phyloP scores from a whole-genome alignment of 1,284 basidiomycete genomes.

The Taiwanofungus camphoratus region DNA sequence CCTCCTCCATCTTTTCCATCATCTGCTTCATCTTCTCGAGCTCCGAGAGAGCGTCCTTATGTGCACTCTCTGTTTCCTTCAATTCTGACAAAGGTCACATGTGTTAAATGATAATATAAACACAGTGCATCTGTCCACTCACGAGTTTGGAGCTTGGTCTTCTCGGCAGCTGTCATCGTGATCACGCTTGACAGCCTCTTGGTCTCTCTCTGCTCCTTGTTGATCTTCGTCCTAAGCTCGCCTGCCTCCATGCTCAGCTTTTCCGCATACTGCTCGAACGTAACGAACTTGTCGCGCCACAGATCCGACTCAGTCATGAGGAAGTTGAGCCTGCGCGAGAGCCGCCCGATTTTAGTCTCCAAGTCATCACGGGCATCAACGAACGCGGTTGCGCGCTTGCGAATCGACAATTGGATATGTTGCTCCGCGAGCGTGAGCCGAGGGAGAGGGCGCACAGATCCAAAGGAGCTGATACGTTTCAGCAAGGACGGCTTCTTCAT shows the following conservation, averaged over 20 bases:
- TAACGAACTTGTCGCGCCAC: conserved; percentile 88
- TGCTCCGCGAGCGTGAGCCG: conserved; percentile 76
- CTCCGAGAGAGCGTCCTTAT: conserved; percentile 63
- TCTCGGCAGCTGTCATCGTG: conserved; percentile 70
- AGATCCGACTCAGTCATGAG: conserved; percentile 87
- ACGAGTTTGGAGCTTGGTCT: conserved; percentile 69
- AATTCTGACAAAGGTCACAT: conserved; percentile 60
- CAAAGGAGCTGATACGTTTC: conserved; percentile 79
- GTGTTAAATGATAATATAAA: conserved; percentile 3
- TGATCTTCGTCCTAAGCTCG: conserved; percentile 77
- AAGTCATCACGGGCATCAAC: conserved; percentile 90
- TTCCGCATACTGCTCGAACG: conserved; percentile 89
- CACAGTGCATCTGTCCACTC: conserved; percentile 7
- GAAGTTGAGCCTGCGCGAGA: conserved; percentile 81
- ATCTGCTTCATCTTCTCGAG: conserved; percentile 66
- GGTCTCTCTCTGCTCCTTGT: conserved; percentile 83
- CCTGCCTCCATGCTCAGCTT: conserved; percentile 80
- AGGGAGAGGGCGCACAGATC: conserved; percentile 63
- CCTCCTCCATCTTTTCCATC: conserved; percentile 81
- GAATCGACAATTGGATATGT: conserved; percentile 79
- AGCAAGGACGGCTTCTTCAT: conserved; percentile 86
- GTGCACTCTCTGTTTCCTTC: conserved; percentile 68
- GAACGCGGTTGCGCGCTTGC: conserved; percentile 85
- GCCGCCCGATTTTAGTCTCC: conserved; percentile 83
- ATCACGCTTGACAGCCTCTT: conserved; percentile 75